phyloP scores from a whole-genome alignment of 148 eudicot genomes.

The Cornus controversa region DNA sequence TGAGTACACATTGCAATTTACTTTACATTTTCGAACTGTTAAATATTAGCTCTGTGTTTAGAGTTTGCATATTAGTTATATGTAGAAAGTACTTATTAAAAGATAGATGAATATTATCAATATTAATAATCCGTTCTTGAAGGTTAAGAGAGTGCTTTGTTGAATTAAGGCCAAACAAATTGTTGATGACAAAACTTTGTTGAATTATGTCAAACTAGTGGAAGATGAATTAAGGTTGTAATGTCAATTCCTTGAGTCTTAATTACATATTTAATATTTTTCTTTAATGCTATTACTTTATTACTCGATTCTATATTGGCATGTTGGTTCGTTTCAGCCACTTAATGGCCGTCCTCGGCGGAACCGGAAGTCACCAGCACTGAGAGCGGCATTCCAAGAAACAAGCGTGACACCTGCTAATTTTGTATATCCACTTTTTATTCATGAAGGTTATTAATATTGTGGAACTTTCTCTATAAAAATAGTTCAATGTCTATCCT shows the following conservation, averaged over 20 bases:
- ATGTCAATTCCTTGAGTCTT: conserved; percentile 5
- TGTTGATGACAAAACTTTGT: neutral
- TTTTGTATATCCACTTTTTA: conserved; percentile 89
- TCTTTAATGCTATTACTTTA: neutral
- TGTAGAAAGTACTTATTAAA: neutral
- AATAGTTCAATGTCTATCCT: neutral
- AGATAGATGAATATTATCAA: neutral
- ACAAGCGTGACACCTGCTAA: conserved; percentile 82
- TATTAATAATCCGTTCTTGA: neutral
- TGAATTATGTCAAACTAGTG: neutral
- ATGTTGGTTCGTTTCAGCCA: conserved; percentile 38
- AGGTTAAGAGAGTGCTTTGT: neutral
- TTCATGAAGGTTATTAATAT: conserved; percentile 76
- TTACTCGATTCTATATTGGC: neutral
- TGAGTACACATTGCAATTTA: conserved; percentile 32
- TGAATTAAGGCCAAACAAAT: neutral
- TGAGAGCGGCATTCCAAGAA: conserved; percentile 89
- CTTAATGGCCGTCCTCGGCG: conserved; percentile 78
- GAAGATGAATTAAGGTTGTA: neutral
- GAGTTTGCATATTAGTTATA: neutral
- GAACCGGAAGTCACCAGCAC: conserved; percentile 63
- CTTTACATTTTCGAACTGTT: neutral
- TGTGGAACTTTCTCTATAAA: neutral
- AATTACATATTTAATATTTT: neutral
- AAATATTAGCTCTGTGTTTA: neutral